phyloP scores from a whole-genome alignment of 169 alveolate genomes.

The Cyclospora cayetanensis region DNA sequence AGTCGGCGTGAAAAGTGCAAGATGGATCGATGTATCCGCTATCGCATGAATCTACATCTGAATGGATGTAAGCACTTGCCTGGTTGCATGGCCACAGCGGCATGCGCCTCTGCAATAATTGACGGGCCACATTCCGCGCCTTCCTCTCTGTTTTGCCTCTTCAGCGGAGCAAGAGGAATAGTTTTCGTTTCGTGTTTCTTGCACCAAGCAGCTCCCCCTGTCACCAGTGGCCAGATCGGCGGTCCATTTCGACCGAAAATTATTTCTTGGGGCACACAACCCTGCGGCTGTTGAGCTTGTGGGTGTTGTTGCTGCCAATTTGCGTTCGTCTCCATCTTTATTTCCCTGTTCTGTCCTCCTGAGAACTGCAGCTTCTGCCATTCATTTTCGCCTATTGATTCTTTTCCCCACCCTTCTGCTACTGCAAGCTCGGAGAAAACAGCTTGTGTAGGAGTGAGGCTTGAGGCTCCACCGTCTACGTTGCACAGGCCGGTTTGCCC shows the following conservation, averaged over 20 bases:
- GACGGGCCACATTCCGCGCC: neutral
- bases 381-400: no score
- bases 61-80: neutral
- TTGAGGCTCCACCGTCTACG: no score
- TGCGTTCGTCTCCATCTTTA: no score
- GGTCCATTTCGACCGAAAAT: constrained; percentile 35
- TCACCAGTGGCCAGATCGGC: constrained; percentile 33
- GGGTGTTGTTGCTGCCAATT: neutral
- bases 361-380: no score
- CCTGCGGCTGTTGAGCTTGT: neutral
- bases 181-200: constrained; percentile 5
- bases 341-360: no score
- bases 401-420: no score
- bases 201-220: constrained; percentile 26
- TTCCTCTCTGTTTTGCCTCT: neutral
- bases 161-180: constrained; percentile 11
- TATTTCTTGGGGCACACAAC: neutral
- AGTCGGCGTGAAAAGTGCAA: no score
- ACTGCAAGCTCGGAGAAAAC: no score
- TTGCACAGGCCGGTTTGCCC: no score
- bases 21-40: no score
- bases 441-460: no score
- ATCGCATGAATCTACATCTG: neutral
- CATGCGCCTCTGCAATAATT: neutral
- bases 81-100: neutral